Base-by-base conservation (phyloP, 2,329 filamentous ascomycete species). In the Hysterium pulicare region DNA sequence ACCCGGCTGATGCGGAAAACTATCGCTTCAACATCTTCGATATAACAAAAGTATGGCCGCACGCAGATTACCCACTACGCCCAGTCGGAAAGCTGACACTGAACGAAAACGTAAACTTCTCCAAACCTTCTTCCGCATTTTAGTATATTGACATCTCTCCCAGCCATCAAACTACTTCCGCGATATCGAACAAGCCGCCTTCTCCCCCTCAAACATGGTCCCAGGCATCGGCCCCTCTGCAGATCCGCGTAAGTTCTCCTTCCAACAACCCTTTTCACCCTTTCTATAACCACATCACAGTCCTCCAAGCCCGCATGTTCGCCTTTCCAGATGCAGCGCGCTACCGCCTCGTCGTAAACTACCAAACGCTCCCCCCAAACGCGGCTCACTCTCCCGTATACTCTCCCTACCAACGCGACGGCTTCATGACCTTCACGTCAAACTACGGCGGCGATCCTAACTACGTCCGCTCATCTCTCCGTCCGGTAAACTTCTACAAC, bases 161-260 rank as follows among this genome's bases (percentile, higher is more conserved):
- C 62, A 59, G 57, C 71, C 75, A 1, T 65, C 76, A 41, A 86
- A 87, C 66, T 86, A 85, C 69, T 85, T 86, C 55, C 73, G 77
- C 35, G 83, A 88, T 56, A 77, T 84, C 35, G 83, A 87, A 61
- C 82, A 86, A 64, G 76, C 79, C 0, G 78, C 80, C 0, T 87
- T 86, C 55, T 81, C 78, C 0, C 83, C 83, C 0, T 77, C 77
- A 0, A 81, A 77, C 46, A 68, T 86, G 59, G 79, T 84, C 0
- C 82, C 81, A 0, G 83, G 83, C 1, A 72, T 83, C 35, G 81
- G 76, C 40, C 75, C 80, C 0, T 79, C 78, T 0, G 77, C 79
- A 5, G 83, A 87, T 54, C 78, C 80, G 10, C 45, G 37, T 45
- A 38, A 11, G 33, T 28, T 37, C 6, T 28, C 39, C 19, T 32